Percentiles rank a stretch among this genome's conserved stretches.
Conservation (phyloP, 495 filamentous ascomycete species). For the Paragyromitra xinjiangensis region DNA sequence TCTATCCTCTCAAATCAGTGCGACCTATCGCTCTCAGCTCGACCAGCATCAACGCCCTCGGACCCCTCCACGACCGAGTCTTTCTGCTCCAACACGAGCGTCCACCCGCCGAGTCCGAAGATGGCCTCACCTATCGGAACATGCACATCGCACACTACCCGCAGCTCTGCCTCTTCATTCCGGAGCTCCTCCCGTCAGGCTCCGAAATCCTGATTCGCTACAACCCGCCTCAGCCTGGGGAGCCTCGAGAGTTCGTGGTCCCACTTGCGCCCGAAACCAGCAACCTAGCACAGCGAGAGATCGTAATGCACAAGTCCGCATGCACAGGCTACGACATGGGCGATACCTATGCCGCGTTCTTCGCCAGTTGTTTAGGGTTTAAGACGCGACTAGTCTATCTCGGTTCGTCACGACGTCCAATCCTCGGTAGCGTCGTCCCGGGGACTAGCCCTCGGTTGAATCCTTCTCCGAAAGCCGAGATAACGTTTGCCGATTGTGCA, state of each 20-base stretch:
- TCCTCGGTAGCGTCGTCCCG: conserved; percentile 47
- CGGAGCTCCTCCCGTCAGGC: not conserved
- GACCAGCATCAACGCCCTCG: conserved; percentile 69
- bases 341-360: conserved; percentile 39
- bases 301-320: conserved; percentile 38
- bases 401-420: conserved; percentile 23
- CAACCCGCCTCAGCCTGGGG: not conserved
- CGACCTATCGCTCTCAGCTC: conserved; percentile 68
- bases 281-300: conserved; percentile 9
- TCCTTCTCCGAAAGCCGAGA: conserved; percentile 51
- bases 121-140: conserved; percentile 41
- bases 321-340: conserved; percentile 42
- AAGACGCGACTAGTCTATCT: conserved; percentile 41
- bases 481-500: conserved; percentile 84
- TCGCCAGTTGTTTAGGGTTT: conserved; percentile 46
- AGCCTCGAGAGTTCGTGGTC: conserved; percentile 19
- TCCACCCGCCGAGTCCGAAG: conserved; percentile 54
- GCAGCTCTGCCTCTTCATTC: conserved; percentile 48
- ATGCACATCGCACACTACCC: conserved; percentile 54
- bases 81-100: conserved; percentile 77
- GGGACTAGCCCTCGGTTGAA: not conserved
- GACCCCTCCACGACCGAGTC: conserved; percentile 76
- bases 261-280: conserved; percentile 36
- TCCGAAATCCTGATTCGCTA: conserved; percentile 16
- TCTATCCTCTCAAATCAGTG: conserved; percentile 90